A percentile compares a stretch with the other conserved stretches of the same genome.
Evolutionary conservation across 1,284 basidiomycete species (phyloP).

Genomic region (Trametes polyzona): DNA sequence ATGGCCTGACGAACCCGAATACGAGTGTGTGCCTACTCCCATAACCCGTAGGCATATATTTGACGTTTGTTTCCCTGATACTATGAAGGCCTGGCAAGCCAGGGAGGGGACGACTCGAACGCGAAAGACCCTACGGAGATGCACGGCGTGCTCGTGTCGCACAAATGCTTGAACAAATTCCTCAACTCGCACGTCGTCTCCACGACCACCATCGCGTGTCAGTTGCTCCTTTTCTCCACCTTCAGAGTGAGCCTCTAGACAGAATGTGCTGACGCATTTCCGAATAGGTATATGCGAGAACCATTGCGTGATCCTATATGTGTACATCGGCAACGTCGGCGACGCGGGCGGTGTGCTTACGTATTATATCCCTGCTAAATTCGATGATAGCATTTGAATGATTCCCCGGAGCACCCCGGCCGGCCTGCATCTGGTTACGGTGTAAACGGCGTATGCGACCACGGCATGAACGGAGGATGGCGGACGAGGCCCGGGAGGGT

Average conservation of each 20-base stretch:
- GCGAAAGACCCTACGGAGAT: constrained; percentile 53
- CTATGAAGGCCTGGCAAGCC: constrained; percentile 26
- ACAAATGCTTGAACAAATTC: constrained; percentile 83
- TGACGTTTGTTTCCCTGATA: not conserved
- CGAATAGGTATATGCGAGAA: constrained; percentile 78
- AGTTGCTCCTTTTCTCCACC: constrained; percentile 28
- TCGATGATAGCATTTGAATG: constrained; percentile 38
- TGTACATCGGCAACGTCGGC: constrained; percentile 84
- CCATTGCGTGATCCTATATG: constrained; percentile 88
- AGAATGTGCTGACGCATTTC: not conserved
- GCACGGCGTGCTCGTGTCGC: constrained; percentile 71
- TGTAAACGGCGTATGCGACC: too few species aligned
- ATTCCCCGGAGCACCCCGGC: too few species aligned
- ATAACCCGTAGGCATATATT: not conserved
- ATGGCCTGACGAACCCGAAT: constrained; percentile 70
- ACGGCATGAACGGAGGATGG: too few species aligned
- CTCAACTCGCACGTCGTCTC: constrained; percentile 85
- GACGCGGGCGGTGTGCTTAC: constrained; percentile 87
- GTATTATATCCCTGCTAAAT: constrained; percentile 80
- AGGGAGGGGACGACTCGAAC: constrained; percentile 38
- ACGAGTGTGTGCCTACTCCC: constrained; percentile 52
- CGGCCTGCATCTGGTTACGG: too few species aligned
- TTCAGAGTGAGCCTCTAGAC: not conserved
- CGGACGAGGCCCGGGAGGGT: not conserved
- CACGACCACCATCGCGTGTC: constrained; percentile 86